Evolutionary conservation across 1,284 basidiomycete genomes (phyloP).

Genomic region (Heterobasidion occidentale): DNA sequence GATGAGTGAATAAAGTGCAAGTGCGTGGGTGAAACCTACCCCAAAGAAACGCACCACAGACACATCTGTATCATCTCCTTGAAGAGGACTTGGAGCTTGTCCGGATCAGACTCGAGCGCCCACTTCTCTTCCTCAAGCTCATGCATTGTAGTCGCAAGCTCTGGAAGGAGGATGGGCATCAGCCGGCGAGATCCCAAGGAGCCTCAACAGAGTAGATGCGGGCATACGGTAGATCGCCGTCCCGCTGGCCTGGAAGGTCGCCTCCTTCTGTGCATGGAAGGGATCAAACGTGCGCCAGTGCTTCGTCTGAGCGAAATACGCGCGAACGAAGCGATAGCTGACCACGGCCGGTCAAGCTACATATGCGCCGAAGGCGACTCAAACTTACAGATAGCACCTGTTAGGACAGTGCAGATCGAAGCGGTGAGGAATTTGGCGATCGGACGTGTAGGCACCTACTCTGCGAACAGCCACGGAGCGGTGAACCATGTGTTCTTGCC

Average conservation of each 20-base stretch:
- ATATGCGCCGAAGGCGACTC: neutral
- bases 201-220: neutral
- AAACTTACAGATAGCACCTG: constrained; percentile 55
- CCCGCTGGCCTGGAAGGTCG: constrained; percentile 78
- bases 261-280: constrained; percentile 76
- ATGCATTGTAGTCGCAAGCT: constrained; percentile 62
- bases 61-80: constrained; percentile 86
- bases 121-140: constrained; percentile 48
- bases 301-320: constrained; percentile 62
- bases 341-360: no score
- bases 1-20: neutral
- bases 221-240: constrained; percentile 67
- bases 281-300: constrained; percentile 84
- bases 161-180: constrained; percentile 24
- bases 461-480: constrained; percentile 90
- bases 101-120: constrained; percentile 34
- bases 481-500: constrained; percentile 81
- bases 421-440: neutral
- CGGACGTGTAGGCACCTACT: constrained; percentile 41
- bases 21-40: neutral
- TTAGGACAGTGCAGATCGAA: constrained; percentile 1
- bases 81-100: constrained; percentile 60
- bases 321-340: constrained; percentile 82
- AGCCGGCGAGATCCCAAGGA: no score
- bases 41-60: constrained; percentile 50